Conservation (phyloP, 2,329 filamentous ascomycete species). For the Trichoderma polysporum region DNA sequence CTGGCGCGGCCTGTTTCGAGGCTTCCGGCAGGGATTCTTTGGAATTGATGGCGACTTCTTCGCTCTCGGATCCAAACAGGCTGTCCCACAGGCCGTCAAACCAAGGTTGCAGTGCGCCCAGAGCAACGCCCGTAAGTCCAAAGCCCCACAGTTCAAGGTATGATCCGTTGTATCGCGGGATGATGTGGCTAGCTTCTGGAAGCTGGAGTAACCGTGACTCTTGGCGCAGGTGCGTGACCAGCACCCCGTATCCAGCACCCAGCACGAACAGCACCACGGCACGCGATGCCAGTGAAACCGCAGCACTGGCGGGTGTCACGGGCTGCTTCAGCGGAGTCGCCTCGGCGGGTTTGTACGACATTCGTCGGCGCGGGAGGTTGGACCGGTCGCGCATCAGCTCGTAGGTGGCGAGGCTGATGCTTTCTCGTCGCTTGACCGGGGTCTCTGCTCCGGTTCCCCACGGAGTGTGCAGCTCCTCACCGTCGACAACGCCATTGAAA, state of each 20-base stretch:
- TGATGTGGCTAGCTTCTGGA: constrained; percentile 41
- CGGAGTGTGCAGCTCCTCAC: constrained; percentile 64
- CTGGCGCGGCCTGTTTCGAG: constrained; percentile 38
- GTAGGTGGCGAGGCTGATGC: constrained; percentile 46
- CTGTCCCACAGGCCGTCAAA: constrained; percentile 75
- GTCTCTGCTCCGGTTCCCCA: constrained; percentile 78
- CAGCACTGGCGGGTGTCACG: constrained; percentile 23
- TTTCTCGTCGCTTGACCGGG: constrained; percentile 48
- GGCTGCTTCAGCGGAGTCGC: constrained; percentile 28
- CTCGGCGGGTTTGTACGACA: constrained; percentile 35
- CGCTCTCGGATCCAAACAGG: constrained; percentile 41
- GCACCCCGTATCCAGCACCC: constrained; percentile 77
- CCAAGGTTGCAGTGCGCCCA: constrained; percentile 81
- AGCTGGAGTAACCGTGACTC: constrained; percentile 63
- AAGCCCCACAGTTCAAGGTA: constrained; percentile 80
- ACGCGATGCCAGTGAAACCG: constrained; percentile 55
- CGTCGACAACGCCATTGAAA: constrained; percentile 29
- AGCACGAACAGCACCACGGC: constrained; percentile 70
- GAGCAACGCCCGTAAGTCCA: constrained; percentile 67
- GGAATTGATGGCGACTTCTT: constrained; percentile 25
- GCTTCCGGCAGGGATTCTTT: constrained; percentile 30
- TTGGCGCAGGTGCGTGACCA: constrained; percentile 78
- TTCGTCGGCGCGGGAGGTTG: constrained; percentile 35
- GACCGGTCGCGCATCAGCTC: constrained; percentile 45
- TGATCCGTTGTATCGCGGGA: constrained; percentile 53